A percentile compares a stretch with the other conserved stretches of the same genome.
Conservation (phyloP, 2,329 filamentous ascomycete genomes). For the Sporothrix luriei region DNA sequence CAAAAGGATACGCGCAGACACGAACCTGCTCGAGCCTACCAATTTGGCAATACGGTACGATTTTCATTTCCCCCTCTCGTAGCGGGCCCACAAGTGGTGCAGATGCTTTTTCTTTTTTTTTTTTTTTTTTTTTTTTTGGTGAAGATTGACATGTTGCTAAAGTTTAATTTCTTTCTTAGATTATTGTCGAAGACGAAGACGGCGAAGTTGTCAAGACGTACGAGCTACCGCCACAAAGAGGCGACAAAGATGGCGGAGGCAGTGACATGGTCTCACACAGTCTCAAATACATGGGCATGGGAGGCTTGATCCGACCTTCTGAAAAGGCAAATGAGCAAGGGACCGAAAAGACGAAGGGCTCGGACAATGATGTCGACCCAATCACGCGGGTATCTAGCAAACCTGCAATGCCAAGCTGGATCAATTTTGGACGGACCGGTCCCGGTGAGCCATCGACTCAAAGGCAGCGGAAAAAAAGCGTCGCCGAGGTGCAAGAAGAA, state of each 20-base stretch:
- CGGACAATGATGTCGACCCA: conserved; percentile 35
- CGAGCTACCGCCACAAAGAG: conserved; percentile 64
- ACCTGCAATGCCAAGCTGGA: conserved; percentile 55
- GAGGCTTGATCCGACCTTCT: conserved; percentile 47
- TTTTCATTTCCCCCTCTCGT: no score
- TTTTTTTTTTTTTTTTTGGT: no score
- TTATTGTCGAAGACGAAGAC: conserved; percentile 83
- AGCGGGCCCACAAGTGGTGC: background rate
- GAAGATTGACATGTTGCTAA: background rate
- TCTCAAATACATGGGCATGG: conserved; percentile 59
- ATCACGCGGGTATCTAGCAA: conserved; percentile 44
- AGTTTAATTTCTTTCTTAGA: conserved; percentile 42
- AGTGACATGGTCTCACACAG: conserved; percentile 48
- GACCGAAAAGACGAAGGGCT: conserved; percentile 42
- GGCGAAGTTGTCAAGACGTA: conserved; percentile 86
- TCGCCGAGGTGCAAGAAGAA: conserved; percentile 50
- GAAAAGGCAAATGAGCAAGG: conserved; percentile 42
- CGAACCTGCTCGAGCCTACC: conserved; percentile 79
- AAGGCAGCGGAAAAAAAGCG: conserved; percentile 47
- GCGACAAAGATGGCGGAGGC: conserved; percentile 45
- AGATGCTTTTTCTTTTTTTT: background rate
- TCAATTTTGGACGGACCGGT: conserved; percentile 46
- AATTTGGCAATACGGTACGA: conserved; percentile 75
- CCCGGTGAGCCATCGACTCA: conserved; percentile 40
- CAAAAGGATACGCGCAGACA: conserved; percentile 58